phyloP scores from a whole-genome alignment of 106 monocot genomes.

The Posidonia australis region DNA sequence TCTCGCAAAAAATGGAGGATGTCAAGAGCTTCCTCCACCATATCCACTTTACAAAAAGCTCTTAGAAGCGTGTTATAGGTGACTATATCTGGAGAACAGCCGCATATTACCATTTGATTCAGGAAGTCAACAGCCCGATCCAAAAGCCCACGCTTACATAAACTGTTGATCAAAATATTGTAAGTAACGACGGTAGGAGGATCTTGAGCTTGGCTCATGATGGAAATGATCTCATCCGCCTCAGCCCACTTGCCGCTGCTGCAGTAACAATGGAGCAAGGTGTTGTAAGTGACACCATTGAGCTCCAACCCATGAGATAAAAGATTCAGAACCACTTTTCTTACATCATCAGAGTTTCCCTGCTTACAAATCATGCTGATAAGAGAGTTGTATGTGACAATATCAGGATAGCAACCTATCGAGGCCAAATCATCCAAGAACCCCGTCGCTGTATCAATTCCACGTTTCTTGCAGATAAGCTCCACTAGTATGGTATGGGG shows the following conservation, averaged over 20 bases:
- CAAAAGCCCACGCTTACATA: slow-evolving; percentile 48
- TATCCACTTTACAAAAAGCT: slow-evolving; percentile 53
- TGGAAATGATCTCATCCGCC: slow-evolving; percentile 42
- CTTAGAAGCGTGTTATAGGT: slow-evolving; percentile 76
- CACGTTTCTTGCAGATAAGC: slow-evolving; percentile 50
- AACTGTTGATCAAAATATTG: slow-evolving; percentile 69
- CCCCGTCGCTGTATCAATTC: slow-evolving; percentile 29
- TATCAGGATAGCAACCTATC: slow-evolving; percentile 66
- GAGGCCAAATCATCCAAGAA: slow-evolving; percentile 52
- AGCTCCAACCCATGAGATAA: slow-evolving; percentile 46
- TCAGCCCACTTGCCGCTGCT: slow-evolving; percentile 47
- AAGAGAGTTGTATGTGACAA: slow-evolving; percentile 62
- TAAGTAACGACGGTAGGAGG: slow-evolving; percentile 57
- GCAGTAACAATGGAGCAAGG: slow-evolving; percentile 61
- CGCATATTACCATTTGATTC: slow-evolving; percentile 43
- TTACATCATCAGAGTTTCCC: slow-evolving; percentile 35
- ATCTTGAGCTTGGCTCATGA: slow-evolving; percentile 42
- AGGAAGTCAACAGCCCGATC: slow-evolving; percentile 63
- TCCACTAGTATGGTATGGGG: slow-evolving; percentile 60
- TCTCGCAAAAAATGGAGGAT: slow-evolving; percentile 21
- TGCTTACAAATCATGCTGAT: slow-evolving; percentile 56
- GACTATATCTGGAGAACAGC: slow-evolving; percentile 65
- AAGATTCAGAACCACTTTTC: slow-evolving; percentile 28
- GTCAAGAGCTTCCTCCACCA: slow-evolving; percentile 50
- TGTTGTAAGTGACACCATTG: slow-evolving; percentile 64